phyloP scores from a whole-genome alignment of 306 rosid species.

The Rubus idaeus region DNA sequence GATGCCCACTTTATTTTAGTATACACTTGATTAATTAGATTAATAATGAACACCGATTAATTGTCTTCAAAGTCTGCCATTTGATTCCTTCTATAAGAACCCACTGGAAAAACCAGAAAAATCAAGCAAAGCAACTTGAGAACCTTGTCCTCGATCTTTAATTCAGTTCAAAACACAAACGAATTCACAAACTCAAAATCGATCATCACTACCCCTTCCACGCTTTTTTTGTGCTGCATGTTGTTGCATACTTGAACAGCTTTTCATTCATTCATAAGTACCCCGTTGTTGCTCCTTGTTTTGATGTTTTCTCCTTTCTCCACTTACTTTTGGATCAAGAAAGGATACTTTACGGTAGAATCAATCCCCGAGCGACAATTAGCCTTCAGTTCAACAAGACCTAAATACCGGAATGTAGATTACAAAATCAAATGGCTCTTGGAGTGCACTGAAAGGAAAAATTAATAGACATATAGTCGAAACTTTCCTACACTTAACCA shows the following conservation, averaged over 20 bases:
- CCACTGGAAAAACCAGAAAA: constrained; percentile 53
- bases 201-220: constrained; percentile 3
- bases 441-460: no score
- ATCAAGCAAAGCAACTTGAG: constrained; percentile 57
- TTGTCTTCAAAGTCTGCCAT: constrained; percentile 34
- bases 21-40: no score
- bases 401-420: no score
- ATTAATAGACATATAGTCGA: no score
- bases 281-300: not conserved
- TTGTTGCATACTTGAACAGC: constrained; percentile 33
- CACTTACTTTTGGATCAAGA: constrained; percentile 21
- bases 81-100: constrained; percentile 48
- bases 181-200: constrained; percentile 23
- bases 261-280: constrained; percentile 36
- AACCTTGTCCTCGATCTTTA: constrained; percentile 59
- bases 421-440: no score
- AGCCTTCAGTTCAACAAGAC: no score
- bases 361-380: no score
- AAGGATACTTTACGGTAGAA: constrained; percentile 21
- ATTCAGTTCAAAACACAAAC: constrained; percentile 39
- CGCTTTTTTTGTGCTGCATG: constrained; percentile 16
- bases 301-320: constrained; percentile 11
- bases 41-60: no score
- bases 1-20: no score
- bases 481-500: no score